Evolutionary conservation across 2,329 filamentous ascomycete species (phyloP), one percentile per base, ranked within the genome.

Genomic region (Colletotrichum cuscutae): DNA sequence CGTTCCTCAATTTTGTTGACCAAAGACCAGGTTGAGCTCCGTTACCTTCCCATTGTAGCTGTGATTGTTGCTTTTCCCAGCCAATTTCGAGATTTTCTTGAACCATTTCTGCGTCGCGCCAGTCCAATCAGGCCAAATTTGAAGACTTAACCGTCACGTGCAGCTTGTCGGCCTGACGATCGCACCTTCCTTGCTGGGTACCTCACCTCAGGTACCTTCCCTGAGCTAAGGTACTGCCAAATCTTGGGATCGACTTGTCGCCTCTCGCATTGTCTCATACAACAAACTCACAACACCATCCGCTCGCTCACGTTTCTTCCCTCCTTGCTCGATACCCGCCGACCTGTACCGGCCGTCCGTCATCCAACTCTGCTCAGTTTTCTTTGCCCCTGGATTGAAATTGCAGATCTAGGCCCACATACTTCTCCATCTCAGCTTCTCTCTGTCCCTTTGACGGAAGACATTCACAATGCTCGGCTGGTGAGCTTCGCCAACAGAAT

Each of bases 381-480:
- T 5, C 2, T 8, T 9, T 19, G 4, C 11, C n/a, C 19, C 37
- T 54, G 4, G 15, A 56, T 61, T 57, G 22, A 30, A n/a, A 30
- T 5, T 3, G 13, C 2, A n/a, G n/a, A 65, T 54, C 37, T 15
- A 42, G 28, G 26, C 53, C 35, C 13, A 15, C 28, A 13, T 12
- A 19, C 37, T 42, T 1, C 30, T 28, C 37, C 19, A 37, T 35
- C 19, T 11, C 4, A 37, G 63, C 22, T 15, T 19, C 19, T 13
- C 30, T 49, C 24, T 15, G 8, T 22, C 42, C 32, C 53, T 64
- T 30, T 35, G 22, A 65, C 49, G 28, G 42, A 11, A n/a, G 0
- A 56, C 35, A 22, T 62, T n/a, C 56, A 72, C 57, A 61, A 73
- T 73, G 71, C 71, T 73, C 71, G 71, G 71, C 71, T 73, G 71